Evolutionary conservation across 441 rosid genomes (phyloP).

Genomic region (Corymbia calophylla): DNA sequence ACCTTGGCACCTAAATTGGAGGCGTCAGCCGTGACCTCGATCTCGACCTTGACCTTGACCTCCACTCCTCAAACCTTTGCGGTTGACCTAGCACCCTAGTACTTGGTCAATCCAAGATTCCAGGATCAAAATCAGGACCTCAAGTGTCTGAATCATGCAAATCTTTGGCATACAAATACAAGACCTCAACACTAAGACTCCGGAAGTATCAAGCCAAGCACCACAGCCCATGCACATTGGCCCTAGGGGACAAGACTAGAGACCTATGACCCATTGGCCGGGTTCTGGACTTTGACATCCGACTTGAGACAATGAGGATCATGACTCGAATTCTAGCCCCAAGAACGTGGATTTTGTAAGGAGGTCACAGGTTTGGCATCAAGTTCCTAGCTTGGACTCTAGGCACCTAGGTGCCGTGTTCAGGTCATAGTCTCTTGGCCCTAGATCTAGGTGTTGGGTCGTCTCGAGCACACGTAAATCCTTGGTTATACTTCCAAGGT

Average conservation of each 20-base stretch:
- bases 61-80: neutral
- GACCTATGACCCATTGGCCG: neutral
- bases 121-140: neutral
- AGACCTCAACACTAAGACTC: neutral
- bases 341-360: neutral
- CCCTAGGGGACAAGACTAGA: neutral
- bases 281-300: neutral
- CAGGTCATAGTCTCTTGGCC: neutral
- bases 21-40: neutral
- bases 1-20: neutral
- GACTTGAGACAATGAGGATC: neutral
- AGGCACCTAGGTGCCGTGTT: neutral
- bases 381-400: neutral
- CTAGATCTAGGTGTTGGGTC: too few species aligned
- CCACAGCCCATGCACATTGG: neutral
- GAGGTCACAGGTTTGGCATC: neutral
- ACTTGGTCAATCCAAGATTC: neutral
- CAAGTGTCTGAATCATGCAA: neutral
- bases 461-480: too few species aligned
- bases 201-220: neutral
- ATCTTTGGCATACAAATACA: neutral
- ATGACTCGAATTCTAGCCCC: neutral
- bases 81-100: neutral
- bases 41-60: neutral
- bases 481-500: too few species aligned